A percentile compares a stretch with the other conserved stretches of the same genome.
phyloP scores from a whole-genome alignment of 1,139 yeast genomes.

The Diutina catenulata region DNA sequence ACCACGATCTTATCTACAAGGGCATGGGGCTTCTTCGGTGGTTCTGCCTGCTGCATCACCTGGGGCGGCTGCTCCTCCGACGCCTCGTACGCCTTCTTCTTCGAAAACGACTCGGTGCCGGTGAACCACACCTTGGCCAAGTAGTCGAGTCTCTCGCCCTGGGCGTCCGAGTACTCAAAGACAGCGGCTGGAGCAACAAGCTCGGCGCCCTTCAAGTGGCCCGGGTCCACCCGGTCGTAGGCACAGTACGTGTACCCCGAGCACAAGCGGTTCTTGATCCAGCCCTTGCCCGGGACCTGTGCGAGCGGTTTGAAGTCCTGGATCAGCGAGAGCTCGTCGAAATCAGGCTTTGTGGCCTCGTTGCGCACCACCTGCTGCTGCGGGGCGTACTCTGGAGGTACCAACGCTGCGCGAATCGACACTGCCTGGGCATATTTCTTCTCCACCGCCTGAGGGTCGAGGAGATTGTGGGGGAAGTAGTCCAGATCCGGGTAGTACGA shows the following conservation, averaged over 20 bases:
- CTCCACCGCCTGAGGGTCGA: not conserved
- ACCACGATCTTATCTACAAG: no score
- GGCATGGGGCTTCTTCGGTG: no score
- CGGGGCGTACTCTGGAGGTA: constrained; percentile 3
- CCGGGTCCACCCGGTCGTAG: not conserved
- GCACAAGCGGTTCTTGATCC: not conserved
- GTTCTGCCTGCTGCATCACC: no score
- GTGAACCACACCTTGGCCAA: constrained; percentile 5
- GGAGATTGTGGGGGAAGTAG: not conserved
- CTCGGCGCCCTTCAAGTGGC: not conserved
- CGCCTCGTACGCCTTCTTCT: no score
- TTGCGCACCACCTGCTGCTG: no score
- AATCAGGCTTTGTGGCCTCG: no score
- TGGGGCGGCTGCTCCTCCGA: no score
- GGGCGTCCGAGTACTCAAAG: not conserved
- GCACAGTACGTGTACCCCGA: constrained; percentile 1
- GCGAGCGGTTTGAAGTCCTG: not conserved
- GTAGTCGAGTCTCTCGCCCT: not conserved
- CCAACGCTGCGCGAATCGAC: not conserved
- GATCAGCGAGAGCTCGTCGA: not conserved
- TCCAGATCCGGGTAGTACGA: not conserved
- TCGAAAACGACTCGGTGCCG: not conserved
- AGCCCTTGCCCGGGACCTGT: not conserved
- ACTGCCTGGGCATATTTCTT: not conserved
- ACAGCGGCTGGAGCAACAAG: not conserved